Evolutionary conservation across 257 asterid genomes (phyloP), one percentile per base, ranked within the genome.

Genomic region (Penstemon newberryi): DNA sequence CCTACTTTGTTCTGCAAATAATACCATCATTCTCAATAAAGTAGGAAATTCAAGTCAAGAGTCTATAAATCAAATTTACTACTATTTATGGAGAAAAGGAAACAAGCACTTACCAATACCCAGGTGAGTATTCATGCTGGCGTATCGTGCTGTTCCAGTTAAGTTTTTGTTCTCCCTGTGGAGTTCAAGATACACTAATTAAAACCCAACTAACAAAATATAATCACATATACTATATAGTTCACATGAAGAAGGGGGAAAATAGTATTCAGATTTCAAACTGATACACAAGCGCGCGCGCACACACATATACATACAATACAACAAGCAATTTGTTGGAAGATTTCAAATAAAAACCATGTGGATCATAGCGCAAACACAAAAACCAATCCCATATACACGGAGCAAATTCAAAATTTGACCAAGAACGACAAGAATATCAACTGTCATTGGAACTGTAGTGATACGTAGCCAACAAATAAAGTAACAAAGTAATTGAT

Each of bases 121-220:
- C 62, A 77, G 64, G 61, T 77, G 81, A 36, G 81, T 72, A 51
- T 77, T 72, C 78, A 67, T 72, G 55, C 81, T 77, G 42, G 81
- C 81, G 39, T 72, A 77, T 62, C 81, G 71, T 40, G 75, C 81
- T 44, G 81, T 77, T 63, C 81, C 81, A 54, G 71, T 77, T 57
- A 77, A 60, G 51, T 77, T 72, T 66, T 72, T 77, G 64, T 72
- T 72, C 71, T 77, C 81, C 60, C 81, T 77, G 62, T 63, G 58
- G 56, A 19, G 40, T 25, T 66, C 19, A 40, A 4, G 49, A 45
- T 46, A n/a, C 3, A 36, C 41, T 9, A 3, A 56, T 56, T 25
- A 19, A 25, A 56, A 25, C 40, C 19, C 39, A 37, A 8, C 8
- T 15, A 54, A 15, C 6, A 0, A 5, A 54, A 54, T 10, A 54